phyloP scores from a whole-genome alignment of 805 yeast genomes.

The Nakazawaea ishiwadae region DNA sequence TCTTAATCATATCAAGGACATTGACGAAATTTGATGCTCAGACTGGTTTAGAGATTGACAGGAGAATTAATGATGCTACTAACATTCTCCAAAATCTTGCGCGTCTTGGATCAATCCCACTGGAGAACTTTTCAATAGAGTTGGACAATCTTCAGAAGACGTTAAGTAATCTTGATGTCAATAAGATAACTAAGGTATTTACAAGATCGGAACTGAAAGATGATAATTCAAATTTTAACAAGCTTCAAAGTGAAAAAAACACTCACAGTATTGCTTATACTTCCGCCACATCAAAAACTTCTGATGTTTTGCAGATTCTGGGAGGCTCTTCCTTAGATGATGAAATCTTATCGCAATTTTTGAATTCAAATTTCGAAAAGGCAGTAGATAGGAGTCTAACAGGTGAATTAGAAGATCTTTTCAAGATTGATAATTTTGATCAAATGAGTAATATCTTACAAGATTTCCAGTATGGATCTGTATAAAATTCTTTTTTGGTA shows the following conservation, averaged over 20 bases:
- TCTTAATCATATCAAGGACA: conserved; percentile 3
- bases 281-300: too few species aligned
- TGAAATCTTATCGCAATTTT: conserved; percentile 6
- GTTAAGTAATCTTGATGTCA: conserved; percentile 1
- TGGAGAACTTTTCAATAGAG: conserved; percentile 3
- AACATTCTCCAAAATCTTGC: conserved; percentile 1
- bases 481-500: too few species aligned
- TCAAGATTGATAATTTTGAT: conserved; percentile 7
- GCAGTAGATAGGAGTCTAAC: not conserved
- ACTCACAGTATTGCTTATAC: not conserved
- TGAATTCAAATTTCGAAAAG: conserved; percentile 6
- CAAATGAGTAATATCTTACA: conserved; percentile 3
- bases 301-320: conserved; percentile 5
- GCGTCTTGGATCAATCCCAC: conserved; percentile 5
- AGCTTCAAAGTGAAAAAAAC: not conserved
- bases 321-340: conserved; percentile 7
- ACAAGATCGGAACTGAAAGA: too few species aligned
- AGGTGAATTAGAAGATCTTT: not conserved
- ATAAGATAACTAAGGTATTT: conserved; percentile 4
- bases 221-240: conserved; percentile 7
- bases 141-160: not conserved
- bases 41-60: conserved; percentile 1
- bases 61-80: conserved; percentile 1
- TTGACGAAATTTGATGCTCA: conserved; percentile 4
- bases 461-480: not conserved